Conservation (phyloP, 1,284 basidiomycete genomes). For the Fomitopsis pinicola region DNA sequence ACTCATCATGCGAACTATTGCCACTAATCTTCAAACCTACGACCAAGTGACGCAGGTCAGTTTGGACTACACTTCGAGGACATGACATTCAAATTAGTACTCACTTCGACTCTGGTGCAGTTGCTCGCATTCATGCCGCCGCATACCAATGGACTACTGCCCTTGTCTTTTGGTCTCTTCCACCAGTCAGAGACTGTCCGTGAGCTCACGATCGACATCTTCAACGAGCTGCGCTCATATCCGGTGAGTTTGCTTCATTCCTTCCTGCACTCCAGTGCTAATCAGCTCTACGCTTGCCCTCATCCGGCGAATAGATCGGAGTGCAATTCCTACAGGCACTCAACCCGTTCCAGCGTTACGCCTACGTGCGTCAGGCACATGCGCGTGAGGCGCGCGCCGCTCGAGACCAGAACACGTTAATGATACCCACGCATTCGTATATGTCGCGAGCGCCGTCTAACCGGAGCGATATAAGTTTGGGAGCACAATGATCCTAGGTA, state of each 20-base stretch:
- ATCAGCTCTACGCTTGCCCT: slow-evolving; percentile 6
- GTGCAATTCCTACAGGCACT: slow-evolving; percentile 78
- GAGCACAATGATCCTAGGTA: background rate
- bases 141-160: slow-evolving; percentile 80
- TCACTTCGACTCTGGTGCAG: slow-evolving; percentile 37
- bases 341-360: slow-evolving; percentile 90
- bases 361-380: slow-evolving; percentile 74
- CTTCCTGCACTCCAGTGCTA: background rate
- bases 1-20: slow-evolving; percentile 72
- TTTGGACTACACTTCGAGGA: background rate
- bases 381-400: slow-evolving; percentile 44
- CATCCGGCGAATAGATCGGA: slow-evolving; percentile 61
- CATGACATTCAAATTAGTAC: background rate
- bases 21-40: slow-evolving; percentile 67
- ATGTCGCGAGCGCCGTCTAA: slow-evolving; percentile 42
- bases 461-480: slow-evolving; percentile 44
- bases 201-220: slow-evolving; percentile 77
- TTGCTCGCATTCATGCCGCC: slow-evolving; percentile 75
- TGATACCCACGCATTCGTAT: slow-evolving; percentile 29
- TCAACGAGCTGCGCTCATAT: slow-evolving; percentile 73
- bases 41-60: slow-evolving; percentile 88
- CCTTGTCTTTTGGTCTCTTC: slow-evolving; percentile 86
- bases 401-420: slow-evolving; percentile 36
- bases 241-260: slow-evolving; percentile 51
- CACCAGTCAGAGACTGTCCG: slow-evolving; percentile 78